phyloP scores from a whole-genome alignment of 805 yeast species.

The Yamadazyma paraphyllophila region DNA sequence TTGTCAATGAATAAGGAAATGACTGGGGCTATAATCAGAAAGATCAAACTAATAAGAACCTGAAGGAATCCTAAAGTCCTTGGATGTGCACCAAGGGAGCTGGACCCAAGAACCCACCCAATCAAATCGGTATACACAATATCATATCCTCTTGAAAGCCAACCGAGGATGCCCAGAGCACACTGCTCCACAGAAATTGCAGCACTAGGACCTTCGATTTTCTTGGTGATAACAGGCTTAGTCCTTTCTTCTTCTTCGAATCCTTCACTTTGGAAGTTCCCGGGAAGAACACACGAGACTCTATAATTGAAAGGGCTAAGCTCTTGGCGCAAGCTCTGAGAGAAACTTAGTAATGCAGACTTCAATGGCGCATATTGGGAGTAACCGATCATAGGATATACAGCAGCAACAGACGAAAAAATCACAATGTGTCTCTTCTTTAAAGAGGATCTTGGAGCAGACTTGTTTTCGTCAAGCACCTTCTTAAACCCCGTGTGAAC shows the following conservation, averaged over 20 bases:
- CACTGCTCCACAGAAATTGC: conserved; percentile 69
- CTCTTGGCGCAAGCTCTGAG: conserved; percentile 82
- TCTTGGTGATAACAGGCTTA: conserved; percentile 79
- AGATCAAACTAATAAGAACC: conserved; percentile 32
- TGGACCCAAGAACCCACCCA: conserved; percentile 75
- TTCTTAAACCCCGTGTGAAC: conserved; percentile 61
- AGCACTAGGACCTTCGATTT: conserved; percentile 80
- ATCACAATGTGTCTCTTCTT: conserved; percentile 57
- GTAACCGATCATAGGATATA: conserved; percentile 89
- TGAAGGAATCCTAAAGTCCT: conserved; percentile 54
- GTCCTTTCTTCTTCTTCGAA: conserved; percentile 74
- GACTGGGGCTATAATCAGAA: conserved; percentile 52
- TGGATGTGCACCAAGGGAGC: conserved; percentile 70
- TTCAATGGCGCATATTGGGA: conserved; percentile 88
- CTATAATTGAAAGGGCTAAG: conserved; percentile 61
- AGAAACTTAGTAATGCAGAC: conserved; percentile 73
- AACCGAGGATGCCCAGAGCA: conserved; percentile 55
- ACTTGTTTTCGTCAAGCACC: conserved; percentile 18
- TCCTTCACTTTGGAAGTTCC: conserved; percentile 89
- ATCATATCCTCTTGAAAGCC: conserved; percentile 63
- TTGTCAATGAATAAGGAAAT: conserved; percentile 48
- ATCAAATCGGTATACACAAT: conserved; percentile 78
- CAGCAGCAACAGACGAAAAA: conserved; percentile 73
- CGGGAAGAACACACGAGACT: conserved; percentile 79
- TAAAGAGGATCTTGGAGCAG: conserved; percentile 7